Conservation (phyloP, 2,329 filamentous ascomycete genomes). For the Venturia effusa region DNA sequence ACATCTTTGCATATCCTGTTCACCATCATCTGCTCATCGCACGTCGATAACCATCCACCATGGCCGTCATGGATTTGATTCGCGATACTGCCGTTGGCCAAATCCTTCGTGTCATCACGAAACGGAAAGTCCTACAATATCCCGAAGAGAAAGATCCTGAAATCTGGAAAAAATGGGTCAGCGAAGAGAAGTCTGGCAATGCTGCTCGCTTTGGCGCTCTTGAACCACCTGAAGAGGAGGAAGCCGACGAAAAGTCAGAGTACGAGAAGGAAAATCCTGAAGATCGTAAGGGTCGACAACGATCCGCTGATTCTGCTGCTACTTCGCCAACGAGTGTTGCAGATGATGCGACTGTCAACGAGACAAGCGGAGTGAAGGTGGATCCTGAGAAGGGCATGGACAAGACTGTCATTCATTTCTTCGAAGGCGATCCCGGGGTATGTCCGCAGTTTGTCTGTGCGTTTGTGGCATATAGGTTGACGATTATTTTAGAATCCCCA, state of each 20-base stretch:
- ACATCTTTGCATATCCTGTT: neutral
- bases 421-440: constrained; percentile 15
- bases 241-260: neutral
- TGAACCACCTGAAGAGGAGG: constrained; percentile 13
- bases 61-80: neutral
- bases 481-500: constrained; percentile 5
- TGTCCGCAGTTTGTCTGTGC: neutral
- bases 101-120: constrained; percentile 32
- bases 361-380: constrained; percentile 18
- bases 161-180: constrained; percentile 15
- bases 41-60: neutral
- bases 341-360: constrained; percentile 19
- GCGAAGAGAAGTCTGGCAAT: constrained; percentile 38
- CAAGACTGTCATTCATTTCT: constrained; percentile 16
- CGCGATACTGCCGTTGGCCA: constrained; percentile 38
- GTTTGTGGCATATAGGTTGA: neutral
- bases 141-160: constrained; percentile 28
- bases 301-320: constrained; percentile 12
- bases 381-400: constrained; percentile 44
- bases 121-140: constrained; percentile 33
- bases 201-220: constrained; percentile 35
- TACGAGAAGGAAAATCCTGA: constrained; percentile 11
- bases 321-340: constrained; percentile 15
- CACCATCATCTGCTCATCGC: neutral
- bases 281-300: neutral